Evolutionary conservation across 2,329 filamentous ascomycete genomes (phyloP).

Genomic region (Verticillium nonalfalfae): DNA sequence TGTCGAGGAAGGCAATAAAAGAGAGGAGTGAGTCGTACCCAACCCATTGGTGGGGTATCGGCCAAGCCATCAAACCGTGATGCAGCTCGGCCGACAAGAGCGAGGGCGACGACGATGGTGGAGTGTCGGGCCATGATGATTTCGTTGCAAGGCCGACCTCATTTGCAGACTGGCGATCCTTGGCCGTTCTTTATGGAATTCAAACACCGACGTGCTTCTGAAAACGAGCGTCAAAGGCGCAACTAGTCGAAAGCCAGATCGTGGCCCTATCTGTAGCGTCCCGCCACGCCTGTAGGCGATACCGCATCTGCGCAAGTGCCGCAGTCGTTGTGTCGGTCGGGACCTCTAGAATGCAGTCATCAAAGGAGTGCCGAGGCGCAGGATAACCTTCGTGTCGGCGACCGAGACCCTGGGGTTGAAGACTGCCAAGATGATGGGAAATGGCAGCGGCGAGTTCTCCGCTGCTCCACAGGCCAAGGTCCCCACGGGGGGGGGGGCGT

Average conservation of each 20-base stretch:
- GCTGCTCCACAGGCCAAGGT: background rate
- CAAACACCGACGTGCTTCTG: background rate
- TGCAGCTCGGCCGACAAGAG: conserved; percentile 5
- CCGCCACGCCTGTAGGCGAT: background rate
- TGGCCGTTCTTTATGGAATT: background rate
- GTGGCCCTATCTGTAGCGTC: background rate
- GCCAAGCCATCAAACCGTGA: conserved; percentile 13
- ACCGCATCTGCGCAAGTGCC: background rate
- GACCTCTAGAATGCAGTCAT: background rate
- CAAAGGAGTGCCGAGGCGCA: conserved; percentile 9
- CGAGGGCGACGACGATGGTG: conserved; percentile 2
- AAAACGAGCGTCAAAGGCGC: background rate
- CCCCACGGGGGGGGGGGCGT: background rate
- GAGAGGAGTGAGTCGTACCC: conserved; percentile 4
- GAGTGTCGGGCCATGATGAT: background rate
- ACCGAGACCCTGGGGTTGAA: background rate
- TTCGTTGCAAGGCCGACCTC: background rate
- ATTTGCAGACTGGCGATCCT: background rate
- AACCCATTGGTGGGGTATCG: conserved; percentile 13
- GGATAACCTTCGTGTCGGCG: background rate
- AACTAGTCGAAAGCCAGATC: background rate
- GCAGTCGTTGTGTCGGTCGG: background rate
- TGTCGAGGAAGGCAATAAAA: background rate
- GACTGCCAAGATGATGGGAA: conserved; percentile 3
- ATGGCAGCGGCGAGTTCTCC: conserved; percentile 4